Percentiles rank a stretch among this genome's conserved stretches.
Conservation (phyloP, 257 asterid species). For the Nicotiana sylvestris region DNA sequence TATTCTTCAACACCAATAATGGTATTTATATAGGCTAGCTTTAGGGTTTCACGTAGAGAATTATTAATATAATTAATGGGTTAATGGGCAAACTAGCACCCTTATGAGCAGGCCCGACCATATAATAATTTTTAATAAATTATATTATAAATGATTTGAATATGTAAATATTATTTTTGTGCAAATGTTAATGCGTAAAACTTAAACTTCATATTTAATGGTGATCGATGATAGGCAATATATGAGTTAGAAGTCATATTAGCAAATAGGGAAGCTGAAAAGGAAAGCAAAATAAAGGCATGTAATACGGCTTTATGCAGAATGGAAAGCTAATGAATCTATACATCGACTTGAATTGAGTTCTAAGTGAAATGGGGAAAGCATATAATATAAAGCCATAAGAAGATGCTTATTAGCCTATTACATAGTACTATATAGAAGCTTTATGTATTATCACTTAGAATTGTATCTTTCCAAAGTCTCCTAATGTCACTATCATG, state of each 20-base stretch:
- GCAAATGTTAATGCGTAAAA: too few relatives aligned
- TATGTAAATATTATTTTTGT: too few relatives aligned
- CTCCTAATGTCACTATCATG: slow-evolving; percentile 34
- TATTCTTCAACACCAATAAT: too few relatives aligned
- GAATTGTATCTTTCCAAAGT: slow-evolving; percentile 11
- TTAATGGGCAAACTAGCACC: too few relatives aligned
- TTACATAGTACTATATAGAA: not conserved
- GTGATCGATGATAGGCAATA: not conserved
- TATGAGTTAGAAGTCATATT: slow-evolving; percentile 13
- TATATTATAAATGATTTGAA: too few relatives aligned
- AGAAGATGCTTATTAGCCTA: not conserved
- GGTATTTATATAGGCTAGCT: too few relatives aligned
- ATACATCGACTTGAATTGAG: not conserved
- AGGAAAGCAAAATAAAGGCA: slow-evolving; percentile 16
- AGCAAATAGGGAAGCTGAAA: not conserved
- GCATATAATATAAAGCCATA: slow-evolving; percentile 1
- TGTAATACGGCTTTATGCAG: slow-evolving; percentile 18
- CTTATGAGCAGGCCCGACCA: too few relatives aligned
- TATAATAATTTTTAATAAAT: too few relatives aligned
- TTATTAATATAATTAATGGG: too few relatives aligned
- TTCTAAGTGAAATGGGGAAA: slow-evolving; percentile 12
- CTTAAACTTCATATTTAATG: too few relatives aligned
- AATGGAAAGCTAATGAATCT: not conserved
- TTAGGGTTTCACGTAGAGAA: too few relatives aligned
- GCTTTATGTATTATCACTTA: slow-evolving; percentile 5